These are phyloP conservation scores for Nicotiana paniculata DNA, from an alignment of 257 asterid genomes.

Conservation along the genomic window DNA sequence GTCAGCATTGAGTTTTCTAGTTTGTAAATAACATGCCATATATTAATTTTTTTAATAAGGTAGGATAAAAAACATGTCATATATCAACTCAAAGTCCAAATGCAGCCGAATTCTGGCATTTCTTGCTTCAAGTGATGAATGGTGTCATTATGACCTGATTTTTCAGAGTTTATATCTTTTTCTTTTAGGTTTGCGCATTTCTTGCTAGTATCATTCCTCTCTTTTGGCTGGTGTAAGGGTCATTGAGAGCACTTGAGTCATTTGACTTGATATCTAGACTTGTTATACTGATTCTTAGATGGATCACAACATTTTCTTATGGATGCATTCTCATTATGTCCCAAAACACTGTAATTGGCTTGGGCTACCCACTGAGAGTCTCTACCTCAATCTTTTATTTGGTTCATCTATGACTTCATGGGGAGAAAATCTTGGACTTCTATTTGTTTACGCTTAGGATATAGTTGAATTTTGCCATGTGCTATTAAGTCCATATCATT, in stretches of 20 bases:
- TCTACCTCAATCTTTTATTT: neutral
- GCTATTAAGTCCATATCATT: neutral
- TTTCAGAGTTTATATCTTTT: neutral
- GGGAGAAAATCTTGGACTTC: neutral
- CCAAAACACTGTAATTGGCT: neutral
- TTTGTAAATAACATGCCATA: neutral
- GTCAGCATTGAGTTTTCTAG: neutral
- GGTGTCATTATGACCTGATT: neutral
- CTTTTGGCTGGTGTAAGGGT: neutral
- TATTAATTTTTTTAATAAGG: neutral
- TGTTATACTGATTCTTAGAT: neutral
- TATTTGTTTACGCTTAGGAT: neutral
- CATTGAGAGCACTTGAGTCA: neutral
- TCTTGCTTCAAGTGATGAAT: conserved; percentile 3
- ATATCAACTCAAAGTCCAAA: neutral
- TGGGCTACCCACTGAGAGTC: neutral
- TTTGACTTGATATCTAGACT: conserved; percentile 3
- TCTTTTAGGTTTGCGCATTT: neutral
- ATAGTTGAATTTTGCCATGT: neutral
- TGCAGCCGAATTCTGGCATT: neutral
- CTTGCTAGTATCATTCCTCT: neutral
- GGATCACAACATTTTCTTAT: neutral
- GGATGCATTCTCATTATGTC: neutral
- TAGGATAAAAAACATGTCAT: neutral
- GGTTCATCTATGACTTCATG: neutral